Base-by-base conservation (phyloP, 441 rosid genomes). In the Gossypium gossypioides region DNA sequence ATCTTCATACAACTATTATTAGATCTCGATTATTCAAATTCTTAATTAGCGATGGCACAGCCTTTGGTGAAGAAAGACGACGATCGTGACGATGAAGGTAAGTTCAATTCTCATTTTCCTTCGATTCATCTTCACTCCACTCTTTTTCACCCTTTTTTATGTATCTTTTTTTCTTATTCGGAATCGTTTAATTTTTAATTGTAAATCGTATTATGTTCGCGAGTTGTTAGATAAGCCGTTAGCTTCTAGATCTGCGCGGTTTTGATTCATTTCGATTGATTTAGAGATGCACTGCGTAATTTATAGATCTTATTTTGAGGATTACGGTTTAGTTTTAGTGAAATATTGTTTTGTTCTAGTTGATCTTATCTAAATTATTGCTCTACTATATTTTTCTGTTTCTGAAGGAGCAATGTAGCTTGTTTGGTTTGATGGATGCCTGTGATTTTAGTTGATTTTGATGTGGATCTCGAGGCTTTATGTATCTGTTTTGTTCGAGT, bases 51-150 rank as follows among this genome's bases (percentile, higher is more conserved):
- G 44, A 95, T 95, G 99, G 98, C 99, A 65, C 96, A 92, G 75
- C 95, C 98, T 46, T 83, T 86, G 67, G 88, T 88, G 74, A 95
- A 95, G 91, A 95, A 95, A 81, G 98, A 95, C 78, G 99, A 95
- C 67, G 99, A 95, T 85, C 97, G 85, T 75, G 98, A 95, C 83
- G 99, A 95, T 66, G 99, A 95, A 86, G 88, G 99, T 91, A 75
- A 68, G 29, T 68, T 50, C 59, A 68, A 27, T 50, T 15, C n/a
- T 63, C 51, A 51, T 61, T 34, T 34, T 72, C 59, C 69, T 51
- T 27, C 72, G 9, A 70, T 72, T 61, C 65, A 24, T 58, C 8
- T 12, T 52, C 71, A 13, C 4, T 27, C 12, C 25, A 24, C 51
- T 24, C 10, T 48, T 71, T 59, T 25, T 51, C 21, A 21, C 48